Conservation (phyloP, 192 early-diverging fungal species). For the Fimicolochytrium jonesii region DNA sequence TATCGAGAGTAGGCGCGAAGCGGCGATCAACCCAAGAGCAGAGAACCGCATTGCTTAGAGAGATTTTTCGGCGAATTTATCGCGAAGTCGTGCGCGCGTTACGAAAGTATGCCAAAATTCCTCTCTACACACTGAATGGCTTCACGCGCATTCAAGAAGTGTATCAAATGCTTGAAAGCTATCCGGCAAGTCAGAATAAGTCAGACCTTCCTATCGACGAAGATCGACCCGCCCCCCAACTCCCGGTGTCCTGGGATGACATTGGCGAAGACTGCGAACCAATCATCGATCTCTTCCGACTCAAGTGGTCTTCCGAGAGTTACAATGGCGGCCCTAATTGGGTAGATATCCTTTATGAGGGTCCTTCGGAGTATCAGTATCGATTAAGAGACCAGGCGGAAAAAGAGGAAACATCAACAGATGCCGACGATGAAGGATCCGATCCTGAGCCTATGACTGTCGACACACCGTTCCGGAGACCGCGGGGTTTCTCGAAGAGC, state of each 20-base stretch:
- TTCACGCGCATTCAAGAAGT: not conserved
- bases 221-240: no score
- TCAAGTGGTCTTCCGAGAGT: no score
- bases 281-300: conserved; percentile 7
- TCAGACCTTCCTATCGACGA: no score
- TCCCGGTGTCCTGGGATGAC: no score
- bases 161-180: not conserved
- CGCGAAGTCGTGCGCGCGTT: conserved; percentile 18
- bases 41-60: not conserved
- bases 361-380: no score
- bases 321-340: no score
- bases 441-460: conserved; percentile 3
- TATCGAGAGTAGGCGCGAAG: no score
- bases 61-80: conserved; percentile 33
- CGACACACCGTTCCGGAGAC: no score
- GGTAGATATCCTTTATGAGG: no score
- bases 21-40: no score
- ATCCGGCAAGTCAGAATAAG: no score
- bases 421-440: conserved; percentile 16
- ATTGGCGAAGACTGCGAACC: conserved; percentile 3
- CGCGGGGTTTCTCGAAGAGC: no score
- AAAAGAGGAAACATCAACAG: conserved; percentile 8
- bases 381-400: conserved; percentile 1
- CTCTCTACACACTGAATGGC: not conserved
- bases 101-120: conserved; percentile 17